phyloP scores from a whole-genome alignment of 495 filamentous ascomycete genomes.

The Hypoxylon subgilvum region DNA sequence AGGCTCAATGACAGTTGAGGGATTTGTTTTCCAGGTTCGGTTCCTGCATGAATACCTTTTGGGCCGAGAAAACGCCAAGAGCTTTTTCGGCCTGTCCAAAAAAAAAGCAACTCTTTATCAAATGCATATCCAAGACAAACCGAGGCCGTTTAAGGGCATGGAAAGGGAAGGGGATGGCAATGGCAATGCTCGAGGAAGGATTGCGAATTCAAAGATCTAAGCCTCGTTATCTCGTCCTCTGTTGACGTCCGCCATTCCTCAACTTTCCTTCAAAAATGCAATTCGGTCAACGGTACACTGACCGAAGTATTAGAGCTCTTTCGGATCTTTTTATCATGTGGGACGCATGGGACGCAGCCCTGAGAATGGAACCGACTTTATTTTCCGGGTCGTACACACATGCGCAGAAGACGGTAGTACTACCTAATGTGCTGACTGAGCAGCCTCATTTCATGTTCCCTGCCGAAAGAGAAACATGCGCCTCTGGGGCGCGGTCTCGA shows the following conservation, averaged over 20 bases:
- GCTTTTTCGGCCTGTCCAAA: constrained; percentile 13
- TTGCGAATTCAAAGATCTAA: background rate
- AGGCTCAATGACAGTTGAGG: constrained; percentile 1
- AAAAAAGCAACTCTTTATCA: background rate
- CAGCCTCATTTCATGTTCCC: constrained; percentile 38
- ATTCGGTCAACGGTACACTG: too few species aligned
- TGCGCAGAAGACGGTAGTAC: too few species aligned
- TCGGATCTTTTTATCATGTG: constrained; percentile 32
- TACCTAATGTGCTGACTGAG: too few species aligned
- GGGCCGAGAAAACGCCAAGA: constrained; percentile 20
- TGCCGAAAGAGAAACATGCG: constrained; percentile 7
- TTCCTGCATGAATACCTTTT: constrained; percentile 16
- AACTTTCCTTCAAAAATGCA: too few species aligned
- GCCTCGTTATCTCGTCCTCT: constrained; percentile 18
- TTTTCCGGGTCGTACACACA: constrained; percentile 20
- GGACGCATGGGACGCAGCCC: constrained; percentile 1
- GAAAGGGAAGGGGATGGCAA: too few species aligned
- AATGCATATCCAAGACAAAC: constrained; percentile 4
- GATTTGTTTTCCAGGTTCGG: constrained; percentile 7
- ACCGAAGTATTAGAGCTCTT: constrained; percentile 26
- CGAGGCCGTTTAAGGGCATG: too few species aligned
- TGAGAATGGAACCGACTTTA: background rate
- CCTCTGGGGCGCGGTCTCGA: constrained; percentile 18
- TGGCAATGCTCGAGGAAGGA: constrained; percentile 3
- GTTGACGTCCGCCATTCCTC: constrained; percentile 18